Percentiles rank a stretch among this genome's conserved stretches.
Evolutionary conservation across 768 basidiomycete species (phyloP).

Genomic region (Candolleomyces efflorescens): DNA sequence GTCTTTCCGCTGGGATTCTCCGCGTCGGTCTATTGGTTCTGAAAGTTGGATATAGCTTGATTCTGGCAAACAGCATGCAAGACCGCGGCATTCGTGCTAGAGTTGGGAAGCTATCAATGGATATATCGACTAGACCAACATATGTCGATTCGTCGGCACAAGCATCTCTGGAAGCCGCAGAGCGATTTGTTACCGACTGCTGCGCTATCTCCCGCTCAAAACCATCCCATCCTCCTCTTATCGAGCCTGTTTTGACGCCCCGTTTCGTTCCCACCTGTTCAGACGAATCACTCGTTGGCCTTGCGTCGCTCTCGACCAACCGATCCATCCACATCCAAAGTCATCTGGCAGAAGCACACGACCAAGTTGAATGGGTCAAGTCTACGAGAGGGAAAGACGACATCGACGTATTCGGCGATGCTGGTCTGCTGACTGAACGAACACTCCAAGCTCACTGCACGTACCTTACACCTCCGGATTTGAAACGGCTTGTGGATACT

Average conservation of each 20-base stretch:
- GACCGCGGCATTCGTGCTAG: constrained; percentile 69
- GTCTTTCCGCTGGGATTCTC: background rate
- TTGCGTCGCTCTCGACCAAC: constrained; percentile 50
- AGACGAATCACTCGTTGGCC: constrained; percentile 56
- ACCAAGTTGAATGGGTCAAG: constrained; percentile 71
- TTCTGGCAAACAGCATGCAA: constrained; percentile 75
- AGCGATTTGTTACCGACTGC: constrained; percentile 46
- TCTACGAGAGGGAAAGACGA: constrained; percentile 59
- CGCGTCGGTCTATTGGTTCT: background rate
- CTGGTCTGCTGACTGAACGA: constrained; percentile 39
- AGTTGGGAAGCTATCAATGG: constrained; percentile 90
- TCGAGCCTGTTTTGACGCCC: constrained; percentile 84
- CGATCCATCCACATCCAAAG: constrained; percentile 63
- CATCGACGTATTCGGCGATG: constrained; percentile 71
- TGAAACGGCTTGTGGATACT: constrained; percentile 42
- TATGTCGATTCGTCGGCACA: constrained; percentile 62
- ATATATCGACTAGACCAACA: constrained; percentile 54
- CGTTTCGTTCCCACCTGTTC: constrained; percentile 90
- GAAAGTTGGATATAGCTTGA: constrained; percentile 46
- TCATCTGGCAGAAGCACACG: constrained; percentile 78
- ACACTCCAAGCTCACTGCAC: constrained; percentile 91
- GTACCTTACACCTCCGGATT: constrained; percentile 52
- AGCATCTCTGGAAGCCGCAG: constrained; percentile 46
- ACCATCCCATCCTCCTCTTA: constrained; percentile 42
- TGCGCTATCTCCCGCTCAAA: constrained; percentile 38